Evolutionary conservation across 495 filamentous ascomycete genomes (phyloP).

Genomic region (Sporormia fimetaria): DNA sequence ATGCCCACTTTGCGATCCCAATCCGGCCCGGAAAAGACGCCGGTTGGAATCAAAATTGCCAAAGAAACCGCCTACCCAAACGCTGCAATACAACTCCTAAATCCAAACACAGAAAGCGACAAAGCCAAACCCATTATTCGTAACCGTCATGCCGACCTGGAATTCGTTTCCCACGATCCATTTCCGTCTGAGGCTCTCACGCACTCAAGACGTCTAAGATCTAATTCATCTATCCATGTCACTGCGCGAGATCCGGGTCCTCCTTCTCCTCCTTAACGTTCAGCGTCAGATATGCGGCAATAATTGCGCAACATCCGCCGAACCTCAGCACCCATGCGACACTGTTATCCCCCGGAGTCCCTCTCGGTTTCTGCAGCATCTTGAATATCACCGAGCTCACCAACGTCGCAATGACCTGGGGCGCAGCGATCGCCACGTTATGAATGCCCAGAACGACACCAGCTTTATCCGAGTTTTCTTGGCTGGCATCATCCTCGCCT

Average conservation of each 20-base stretch:
- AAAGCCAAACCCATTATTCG: no score
- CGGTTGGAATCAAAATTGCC: no score
- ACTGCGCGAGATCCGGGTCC: constrained; percentile 2
- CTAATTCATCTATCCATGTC: neutral
- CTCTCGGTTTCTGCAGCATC: constrained; percentile 69
- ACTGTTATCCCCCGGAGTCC: constrained; percentile 69
- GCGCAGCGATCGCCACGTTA: constrained; percentile 80
- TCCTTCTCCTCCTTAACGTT: constrained; percentile 31
- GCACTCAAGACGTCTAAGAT: no score
- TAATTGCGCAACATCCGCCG: constrained; percentile 63
- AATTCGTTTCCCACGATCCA: no score
- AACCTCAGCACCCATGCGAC: constrained; percentile 75
- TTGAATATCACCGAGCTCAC: constrained; percentile 71
- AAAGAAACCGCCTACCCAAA: no score
- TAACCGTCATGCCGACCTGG: no score
- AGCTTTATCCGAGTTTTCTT: constrained; percentile 55
- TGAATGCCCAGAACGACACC: constrained; percentile 84
- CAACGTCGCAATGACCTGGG: constrained; percentile 78
- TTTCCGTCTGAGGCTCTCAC: no score
- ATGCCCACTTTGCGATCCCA: no score
- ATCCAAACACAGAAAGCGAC: no score
- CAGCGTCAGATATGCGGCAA: constrained; percentile 49
- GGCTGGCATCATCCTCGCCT: constrained; percentile 37
- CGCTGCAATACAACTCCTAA: no score
- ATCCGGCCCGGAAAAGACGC: no score